phyloP scores from a whole-genome alignment of 352 stramenopile species.

The Phytophthora pluvialis region DNA sequence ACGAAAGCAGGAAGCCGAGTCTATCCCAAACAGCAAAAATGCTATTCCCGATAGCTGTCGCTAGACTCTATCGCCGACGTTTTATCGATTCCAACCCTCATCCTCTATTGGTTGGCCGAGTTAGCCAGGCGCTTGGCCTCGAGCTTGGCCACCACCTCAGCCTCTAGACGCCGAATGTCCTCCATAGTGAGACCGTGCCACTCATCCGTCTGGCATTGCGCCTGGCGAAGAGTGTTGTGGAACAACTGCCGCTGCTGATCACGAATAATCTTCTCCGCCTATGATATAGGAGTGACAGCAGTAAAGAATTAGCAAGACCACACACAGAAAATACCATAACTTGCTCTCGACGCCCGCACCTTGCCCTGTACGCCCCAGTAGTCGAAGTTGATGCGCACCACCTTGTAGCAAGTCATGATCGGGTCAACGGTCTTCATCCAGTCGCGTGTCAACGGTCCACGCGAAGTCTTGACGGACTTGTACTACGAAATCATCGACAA shows the following conservation, averaged over 20 bases:
- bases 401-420: conserved; percentile 90
- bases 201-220: conserved; percentile 82
- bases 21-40: conserved; percentile 22
- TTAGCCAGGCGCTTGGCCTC: conserved; percentile 68
- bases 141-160: conserved; percentile 77
- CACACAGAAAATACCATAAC: not conserved
- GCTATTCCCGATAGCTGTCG: conserved; percentile 16
- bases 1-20: conserved; percentile 10
- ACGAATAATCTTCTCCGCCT: conserved; percentile 83
- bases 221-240: conserved; percentile 71
- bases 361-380: conserved; percentile 89
- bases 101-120: conserved; percentile 49
- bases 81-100: conserved; percentile 10
- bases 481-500: conserved; percentile 53
- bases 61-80: conserved; percentile 14
- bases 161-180: conserved; percentile 83
- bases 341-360: conserved; percentile 27
- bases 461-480: conserved; percentile 75
- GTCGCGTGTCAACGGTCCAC: conserved; percentile 66
- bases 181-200: conserved; percentile 87
- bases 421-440: conserved; percentile 78
- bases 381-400: conserved; percentile 88
- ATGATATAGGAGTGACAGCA: not conserved
- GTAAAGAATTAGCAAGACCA: not conserved
- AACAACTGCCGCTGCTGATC: conserved; percentile 88